These are phyloP conservation scores for Diaporthe vexans DNA, from an alignment of 2,329 filamentous ascomycete genomes.

Conservation along the genomic window DNA sequence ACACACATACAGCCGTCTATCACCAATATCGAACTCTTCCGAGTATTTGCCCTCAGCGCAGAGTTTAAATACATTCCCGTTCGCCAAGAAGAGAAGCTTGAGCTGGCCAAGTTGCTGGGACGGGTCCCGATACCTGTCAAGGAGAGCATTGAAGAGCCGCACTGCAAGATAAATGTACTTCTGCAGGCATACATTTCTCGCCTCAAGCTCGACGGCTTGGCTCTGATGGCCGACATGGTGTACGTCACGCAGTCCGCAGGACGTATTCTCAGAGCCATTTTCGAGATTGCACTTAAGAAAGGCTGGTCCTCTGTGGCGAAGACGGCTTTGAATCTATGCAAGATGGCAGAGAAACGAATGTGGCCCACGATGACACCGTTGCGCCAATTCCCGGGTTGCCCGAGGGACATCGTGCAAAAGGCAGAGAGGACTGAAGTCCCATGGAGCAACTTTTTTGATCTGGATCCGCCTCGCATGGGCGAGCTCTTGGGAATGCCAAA, in stretches of 20 bases:
- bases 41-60: constrained; percentile 94
- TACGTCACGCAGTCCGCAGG: constrained; percentile 99
- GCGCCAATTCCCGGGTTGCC: constrained; percentile 87
- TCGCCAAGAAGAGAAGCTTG: constrained; percentile 96
- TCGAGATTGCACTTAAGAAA: constrained; percentile 97
- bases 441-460: constrained; percentile 94
- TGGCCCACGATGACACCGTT: constrained; percentile 99
- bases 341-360: constrained; percentile 99
- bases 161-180: constrained; percentile 98
- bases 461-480: constrained; percentile 96
- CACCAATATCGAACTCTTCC: constrained; percentile 94
- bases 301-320: constrained; percentile 96
- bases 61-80: constrained; percentile 99
- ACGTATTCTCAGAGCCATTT: constrained; percentile 93
- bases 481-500: constrained; percentile 93
- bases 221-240: constrained; percentile 97
- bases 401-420: constrained; percentile 89
- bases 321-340: constrained; percentile 92
- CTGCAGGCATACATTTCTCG: constrained; percentile 97
- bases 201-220: constrained; percentile 92
- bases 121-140: constrained; percentile 97
- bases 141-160: constrained; percentile 95
- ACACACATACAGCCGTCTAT: constrained; percentile 94
- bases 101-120: constrained; percentile 90
- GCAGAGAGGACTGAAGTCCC: constrained; percentile 94